Conservation (phyloP, 306 rosid species). For the Chamaecrista fasciculata region DNA sequence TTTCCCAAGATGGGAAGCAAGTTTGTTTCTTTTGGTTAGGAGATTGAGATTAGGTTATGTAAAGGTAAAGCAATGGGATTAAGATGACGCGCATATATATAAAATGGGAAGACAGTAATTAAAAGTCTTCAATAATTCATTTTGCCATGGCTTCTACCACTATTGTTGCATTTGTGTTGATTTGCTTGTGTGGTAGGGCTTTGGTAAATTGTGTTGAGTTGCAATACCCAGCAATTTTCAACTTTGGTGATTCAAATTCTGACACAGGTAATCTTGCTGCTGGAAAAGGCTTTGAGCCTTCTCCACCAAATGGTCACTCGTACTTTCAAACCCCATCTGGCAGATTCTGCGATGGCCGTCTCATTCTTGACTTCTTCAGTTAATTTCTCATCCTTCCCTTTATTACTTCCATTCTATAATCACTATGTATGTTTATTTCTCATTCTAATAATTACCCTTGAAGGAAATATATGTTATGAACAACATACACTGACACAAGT, state of each 20-base stretch:
- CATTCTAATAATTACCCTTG: neutral
- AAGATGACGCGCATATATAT: no score
- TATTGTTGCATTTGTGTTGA: slow-evolving; percentile 30
- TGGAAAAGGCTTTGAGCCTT: slow-evolving; percentile 42
- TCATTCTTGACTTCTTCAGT: slow-evolving; percentile 66
- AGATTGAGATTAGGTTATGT: neutral
- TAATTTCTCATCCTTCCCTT: slow-evolving; percentile 25
- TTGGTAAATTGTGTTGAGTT: slow-evolving; percentile 39
- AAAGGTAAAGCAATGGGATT: no score
- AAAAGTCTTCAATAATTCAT: no score
- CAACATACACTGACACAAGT: no score
- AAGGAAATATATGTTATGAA: no score
- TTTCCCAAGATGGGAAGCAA: slow-evolving; percentile 41
- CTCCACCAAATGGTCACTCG: slow-evolving; percentile 56
- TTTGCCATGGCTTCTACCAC: slow-evolving; percentile 39
- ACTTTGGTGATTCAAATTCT: slow-evolving; percentile 89
- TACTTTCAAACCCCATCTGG: slow-evolving; percentile 58
- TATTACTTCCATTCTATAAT: neutral
- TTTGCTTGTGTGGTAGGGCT: slow-evolving; percentile 28
- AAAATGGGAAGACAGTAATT: no score
- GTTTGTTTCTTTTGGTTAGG: slow-evolving; percentile 10
- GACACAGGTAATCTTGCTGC: slow-evolving; percentile 66
- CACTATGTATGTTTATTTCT: neutral
- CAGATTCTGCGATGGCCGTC: slow-evolving; percentile 66
- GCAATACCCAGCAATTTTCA: slow-evolving; percentile 66